A percentile compares a stretch with the other conserved stretches of the same genome.
Evolutionary conservation across 2,329 filamentous ascomycete genomes (phyloP).

Genomic region (Daldinia eschscholtzii): DNA sequence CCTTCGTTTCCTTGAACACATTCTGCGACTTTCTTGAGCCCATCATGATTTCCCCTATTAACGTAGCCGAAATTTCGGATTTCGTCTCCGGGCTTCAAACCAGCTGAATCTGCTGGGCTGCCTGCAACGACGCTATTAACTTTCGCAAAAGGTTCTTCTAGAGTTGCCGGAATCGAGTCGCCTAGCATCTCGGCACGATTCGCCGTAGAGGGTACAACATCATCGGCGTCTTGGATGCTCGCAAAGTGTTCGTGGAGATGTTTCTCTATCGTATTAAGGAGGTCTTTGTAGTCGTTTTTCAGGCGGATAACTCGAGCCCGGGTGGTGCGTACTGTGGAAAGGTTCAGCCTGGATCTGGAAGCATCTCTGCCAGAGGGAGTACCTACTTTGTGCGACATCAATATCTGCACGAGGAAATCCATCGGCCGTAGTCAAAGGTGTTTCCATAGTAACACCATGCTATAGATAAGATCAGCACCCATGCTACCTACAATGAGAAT

Average conservation of each 20-base stretch:
- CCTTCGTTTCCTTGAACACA: constrained; percentile 91
- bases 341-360: constrained; percentile 31
- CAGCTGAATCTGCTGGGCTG: constrained; percentile 86
- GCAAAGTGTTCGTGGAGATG: constrained; percentile 92
- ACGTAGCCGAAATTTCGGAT: constrained; percentile 89
- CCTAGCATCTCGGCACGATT: constrained; percentile 48
- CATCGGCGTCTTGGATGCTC: constrained; percentile 68
- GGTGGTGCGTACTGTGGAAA: constrained; percentile 83
- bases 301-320: constrained; percentile 89
- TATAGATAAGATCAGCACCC: constrained; percentile 55
- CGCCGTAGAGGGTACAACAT: constrained; percentile 49
- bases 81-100: constrained; percentile 82
- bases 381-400: constrained; percentile 90
- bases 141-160: constrained; percentile 79
- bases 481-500: constrained; percentile 4
- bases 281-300: constrained; percentile 90
- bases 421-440: constrained; percentile 85
- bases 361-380: not conserved
- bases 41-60: constrained; percentile 86
- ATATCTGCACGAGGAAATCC: constrained; percentile 94
- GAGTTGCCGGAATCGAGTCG: constrained; percentile 53
- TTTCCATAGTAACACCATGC: constrained; percentile 96
- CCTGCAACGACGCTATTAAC: constrained; percentile 84
- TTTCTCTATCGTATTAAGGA: constrained; percentile 87
- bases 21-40: constrained; percentile 86